A percentile compares a stretch with the other conserved stretches of the same genome.
phyloP scores from a whole-genome alignment of 352 stramenopile species.

The Pythium plurisporium region DNA sequence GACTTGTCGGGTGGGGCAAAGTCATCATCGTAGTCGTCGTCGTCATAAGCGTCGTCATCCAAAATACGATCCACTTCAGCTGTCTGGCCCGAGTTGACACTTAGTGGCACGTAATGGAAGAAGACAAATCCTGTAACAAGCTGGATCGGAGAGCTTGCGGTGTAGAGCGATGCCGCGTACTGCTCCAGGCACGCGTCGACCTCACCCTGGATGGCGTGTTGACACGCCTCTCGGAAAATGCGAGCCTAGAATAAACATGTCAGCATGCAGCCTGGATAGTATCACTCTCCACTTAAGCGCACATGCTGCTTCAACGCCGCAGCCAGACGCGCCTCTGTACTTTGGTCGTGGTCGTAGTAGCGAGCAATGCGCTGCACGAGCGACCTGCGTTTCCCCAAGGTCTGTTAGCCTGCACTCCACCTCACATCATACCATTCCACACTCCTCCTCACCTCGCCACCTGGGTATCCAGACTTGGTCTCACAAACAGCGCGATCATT shows the following conservation, averaged over 20 bases:
- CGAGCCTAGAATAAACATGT: neutral
- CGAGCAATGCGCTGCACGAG: conserved; percentile 33
- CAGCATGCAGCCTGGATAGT: neutral
- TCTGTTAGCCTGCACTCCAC: neutral
- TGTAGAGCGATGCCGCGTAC: neutral
- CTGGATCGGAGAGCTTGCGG: too few relatives aligned
- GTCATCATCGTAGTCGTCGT: conserved; percentile 1
- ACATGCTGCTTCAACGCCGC: conserved; percentile 1
- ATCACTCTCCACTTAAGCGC: neutral
- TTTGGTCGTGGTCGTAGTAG: conserved; percentile 40
- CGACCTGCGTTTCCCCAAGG: conserved; percentile 19
- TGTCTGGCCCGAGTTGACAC: too few relatives aligned
- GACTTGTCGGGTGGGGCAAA: neutral
- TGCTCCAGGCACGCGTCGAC: neutral
- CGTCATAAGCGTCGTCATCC: neutral
- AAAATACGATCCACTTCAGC: too few relatives aligned
- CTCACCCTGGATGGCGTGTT: conserved; percentile 7
- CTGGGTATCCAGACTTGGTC: conserved; percentile 17
- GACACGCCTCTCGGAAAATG: conserved; percentile 4
- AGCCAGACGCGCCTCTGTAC: conserved; percentile 9
- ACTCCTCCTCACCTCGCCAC: conserved; percentile 32
- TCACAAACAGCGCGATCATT: conserved; percentile 36
- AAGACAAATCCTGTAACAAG: conserved; percentile 11
- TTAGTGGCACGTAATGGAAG: neutral
- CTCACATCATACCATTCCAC: neutral